Conservation (phyloP, 2,329 filamentous ascomycete genomes). For the Aspergillus sp. region DNA sequence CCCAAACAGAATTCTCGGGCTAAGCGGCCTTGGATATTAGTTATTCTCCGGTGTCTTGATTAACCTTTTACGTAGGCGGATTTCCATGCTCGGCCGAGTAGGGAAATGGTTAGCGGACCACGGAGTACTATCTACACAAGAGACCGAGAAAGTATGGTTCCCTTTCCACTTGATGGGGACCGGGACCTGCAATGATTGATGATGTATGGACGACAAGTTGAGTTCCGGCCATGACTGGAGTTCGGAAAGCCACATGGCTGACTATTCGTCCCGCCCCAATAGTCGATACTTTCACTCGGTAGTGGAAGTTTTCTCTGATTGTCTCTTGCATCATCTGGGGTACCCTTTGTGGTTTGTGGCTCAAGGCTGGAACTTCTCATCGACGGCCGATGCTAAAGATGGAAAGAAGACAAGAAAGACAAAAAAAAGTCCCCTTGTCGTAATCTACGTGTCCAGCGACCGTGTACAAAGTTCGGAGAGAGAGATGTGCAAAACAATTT, state of each 20-base stretch:
- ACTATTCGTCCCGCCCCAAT: constrained; percentile 9
- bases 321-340: constrained; percentile 1
- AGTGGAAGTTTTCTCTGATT: neutral
- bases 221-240: neutral
- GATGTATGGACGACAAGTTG: neutral
- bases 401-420: neutral
- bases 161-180: neutral
- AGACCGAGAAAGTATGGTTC: neutral
- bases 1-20: neutral
- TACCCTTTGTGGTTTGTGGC: neutral
- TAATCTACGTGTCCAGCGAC: neutral
- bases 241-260: constrained; percentile 20
- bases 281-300: neutral
- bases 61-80: neutral
- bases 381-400: neutral
- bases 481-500: constrained; percentile 1
- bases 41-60: neutral
- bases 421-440: neutral
- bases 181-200: neutral
- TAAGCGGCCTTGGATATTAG: no score
- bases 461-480: neutral
- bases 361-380: neutral
- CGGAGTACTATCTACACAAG: neutral
- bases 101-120: neutral
- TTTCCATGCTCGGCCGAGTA: neutral